A percentile compares a stretch with the other conserved stretches of the same genome.
These are phyloP conservation scores for Collybiopsis luxurians DNA, from an alignment of 768 basidiomycete genomes.

Conservation along the genomic window DNA sequence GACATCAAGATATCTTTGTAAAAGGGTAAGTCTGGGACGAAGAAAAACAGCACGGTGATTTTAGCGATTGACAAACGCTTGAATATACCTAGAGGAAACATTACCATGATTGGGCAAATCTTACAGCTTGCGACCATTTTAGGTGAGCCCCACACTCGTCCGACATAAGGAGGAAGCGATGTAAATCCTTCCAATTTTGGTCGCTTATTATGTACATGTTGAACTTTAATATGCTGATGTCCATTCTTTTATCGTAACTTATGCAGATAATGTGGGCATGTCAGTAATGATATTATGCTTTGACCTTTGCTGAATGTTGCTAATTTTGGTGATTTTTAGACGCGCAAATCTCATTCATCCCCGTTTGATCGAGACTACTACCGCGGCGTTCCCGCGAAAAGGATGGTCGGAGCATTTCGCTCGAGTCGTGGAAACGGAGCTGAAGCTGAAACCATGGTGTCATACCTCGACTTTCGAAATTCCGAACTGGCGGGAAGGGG, in stretches of 20 bases:
- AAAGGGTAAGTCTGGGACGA: conserved; percentile 31
- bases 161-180: too few species aligned
- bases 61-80: not conserved
- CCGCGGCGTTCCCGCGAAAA: conserved; percentile 37
- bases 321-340: conserved; percentile 17
- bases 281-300: conserved; percentile 18
- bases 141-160: conserved; percentile 24
- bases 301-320: not conserved
- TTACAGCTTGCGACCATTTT: conserved; percentile 48
- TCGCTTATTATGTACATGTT: too few species aligned
- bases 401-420: conserved; percentile 47
- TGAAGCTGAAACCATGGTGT: conserved; percentile 47
- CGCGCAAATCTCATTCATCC: conserved; percentile 42
- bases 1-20: conserved; percentile 47
- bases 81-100: conserved; percentile 35
- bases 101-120: conserved; percentile 48
- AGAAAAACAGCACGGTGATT: not conserved
- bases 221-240: not conserved
- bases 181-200: not conserved
- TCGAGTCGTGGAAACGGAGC: conserved; percentile 40
- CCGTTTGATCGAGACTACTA: conserved; percentile 37
- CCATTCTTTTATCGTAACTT: not conserved
- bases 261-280: conserved; percentile 42
- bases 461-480: conserved; percentile 46
- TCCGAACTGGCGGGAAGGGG: conserved; percentile 40